Evolutionary conservation across 2,329 filamentous ascomycete genomes (phyloP).

Genomic region (Lachnellula hyalina): DNA sequence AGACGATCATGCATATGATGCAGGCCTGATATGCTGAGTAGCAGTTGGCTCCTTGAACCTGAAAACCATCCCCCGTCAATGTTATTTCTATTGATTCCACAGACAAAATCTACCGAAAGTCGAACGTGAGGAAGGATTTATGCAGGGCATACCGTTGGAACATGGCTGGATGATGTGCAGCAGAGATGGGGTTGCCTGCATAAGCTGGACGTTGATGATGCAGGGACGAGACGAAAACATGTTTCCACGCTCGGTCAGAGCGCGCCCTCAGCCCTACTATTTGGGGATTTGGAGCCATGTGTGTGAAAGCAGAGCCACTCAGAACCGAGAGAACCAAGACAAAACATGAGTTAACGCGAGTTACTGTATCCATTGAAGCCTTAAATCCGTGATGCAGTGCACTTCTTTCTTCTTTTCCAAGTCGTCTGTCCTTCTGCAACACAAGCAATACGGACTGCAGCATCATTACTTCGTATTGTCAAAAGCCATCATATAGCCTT

Average conservation of each 20-base stretch:
- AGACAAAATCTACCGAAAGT: background rate
- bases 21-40: background rate
- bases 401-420: background rate
- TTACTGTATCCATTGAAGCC: background rate
- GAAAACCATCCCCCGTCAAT: background rate
- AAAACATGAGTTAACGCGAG: slow-evolving; percentile 1
- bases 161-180: background rate
- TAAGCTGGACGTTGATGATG: slow-evolving; percentile 3
- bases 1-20: slow-evolving; percentile 12
- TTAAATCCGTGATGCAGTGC: background rate
- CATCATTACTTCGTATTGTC: background rate
- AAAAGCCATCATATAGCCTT: background rate
- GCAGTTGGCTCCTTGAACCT: background rate
- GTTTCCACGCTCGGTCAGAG: slow-evolving; percentile 12
- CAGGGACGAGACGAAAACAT: slow-evolving; percentile 8
- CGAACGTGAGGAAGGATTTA: background rate
- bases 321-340: background rate
- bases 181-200: background rate
- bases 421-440: background rate
- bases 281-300: background rate
- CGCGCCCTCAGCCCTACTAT: slow-evolving; percentile 1
- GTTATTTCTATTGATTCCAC: background rate
- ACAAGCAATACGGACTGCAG: background rate
- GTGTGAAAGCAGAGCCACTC: background rate
- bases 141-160: background rate